Evolutionary conservation across 768 basidiomycete genomes (phyloP).

Genomic region (Baorangia bicolor): DNA sequence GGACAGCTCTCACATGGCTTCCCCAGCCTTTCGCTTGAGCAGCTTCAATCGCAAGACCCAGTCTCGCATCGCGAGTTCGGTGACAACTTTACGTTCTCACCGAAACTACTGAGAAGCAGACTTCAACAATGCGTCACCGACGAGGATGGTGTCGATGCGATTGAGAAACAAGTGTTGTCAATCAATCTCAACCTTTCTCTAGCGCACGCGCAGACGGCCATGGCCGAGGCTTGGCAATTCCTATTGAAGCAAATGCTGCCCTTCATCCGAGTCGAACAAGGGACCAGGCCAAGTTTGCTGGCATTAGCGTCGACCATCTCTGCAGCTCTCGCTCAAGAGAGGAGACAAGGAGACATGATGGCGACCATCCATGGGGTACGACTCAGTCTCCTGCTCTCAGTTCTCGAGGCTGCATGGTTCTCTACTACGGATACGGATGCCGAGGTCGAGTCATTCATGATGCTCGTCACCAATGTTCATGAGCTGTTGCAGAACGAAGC

Average conservation of each 20-base stretch:
- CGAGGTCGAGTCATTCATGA: conserved; percentile 59
- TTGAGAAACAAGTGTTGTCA: conserved; percentile 60
- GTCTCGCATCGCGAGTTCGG: conserved; percentile 74
- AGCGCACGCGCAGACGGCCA: conserved; percentile 70
- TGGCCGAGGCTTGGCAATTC: conserved; percentile 77
- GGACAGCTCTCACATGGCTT: conserved; percentile 51
- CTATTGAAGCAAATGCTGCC: conserved; percentile 64
- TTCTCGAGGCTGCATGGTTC: conserved; percentile 84
- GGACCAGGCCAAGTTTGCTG: conserved; percentile 55
- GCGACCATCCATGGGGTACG: conserved; percentile 74
- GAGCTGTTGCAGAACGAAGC: conserved; percentile 69
- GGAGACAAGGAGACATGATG: conserved; percentile 81
- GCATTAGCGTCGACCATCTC: conserved; percentile 63
- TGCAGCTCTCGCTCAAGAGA: conserved; percentile 63
- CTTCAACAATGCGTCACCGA: conserved; percentile 41
- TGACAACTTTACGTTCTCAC: conserved; percentile 74
- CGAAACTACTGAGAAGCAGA: conserved; percentile 55
- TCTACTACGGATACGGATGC: conserved; percentile 51
- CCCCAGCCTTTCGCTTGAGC: conserved; percentile 60
- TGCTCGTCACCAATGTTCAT: conserved; percentile 59
- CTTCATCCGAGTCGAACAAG: conserved; percentile 60
- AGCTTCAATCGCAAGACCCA: conserved; percentile 62
- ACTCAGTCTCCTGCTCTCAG: conserved; percentile 66
- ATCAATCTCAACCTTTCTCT: conserved; percentile 90
- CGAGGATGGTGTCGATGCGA: conserved; percentile 43